Percentiles rank a stretch among this genome's conserved stretches.
Conservation (phyloP, 116 monocot species). For the Posidonia oceanica region DNA sequence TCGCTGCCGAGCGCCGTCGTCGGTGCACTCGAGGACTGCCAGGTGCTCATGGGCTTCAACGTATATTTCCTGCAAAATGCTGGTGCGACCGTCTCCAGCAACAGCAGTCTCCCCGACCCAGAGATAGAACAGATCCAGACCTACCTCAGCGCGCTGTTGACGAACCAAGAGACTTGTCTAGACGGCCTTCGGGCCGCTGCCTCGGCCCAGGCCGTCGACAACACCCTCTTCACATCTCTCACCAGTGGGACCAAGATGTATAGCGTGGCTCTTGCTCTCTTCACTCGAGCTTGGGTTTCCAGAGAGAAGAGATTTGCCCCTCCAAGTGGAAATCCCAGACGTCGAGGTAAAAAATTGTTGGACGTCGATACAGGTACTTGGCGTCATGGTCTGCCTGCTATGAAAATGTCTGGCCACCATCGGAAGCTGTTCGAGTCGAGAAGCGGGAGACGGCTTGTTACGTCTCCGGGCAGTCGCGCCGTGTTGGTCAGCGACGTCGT, state of each 20-base stretch:
- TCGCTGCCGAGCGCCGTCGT: not conserved
- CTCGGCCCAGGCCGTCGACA: conserved; percentile 20
- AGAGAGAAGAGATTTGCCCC: not conserved
- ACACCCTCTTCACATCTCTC: conserved; percentile 19
- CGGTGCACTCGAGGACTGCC: conserved; percentile 45
- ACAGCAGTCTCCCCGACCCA: conserved; percentile 15
- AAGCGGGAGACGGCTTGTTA: not conserved
- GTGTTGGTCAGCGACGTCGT: not conserved
- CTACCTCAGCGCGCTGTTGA: conserved; percentile 41
- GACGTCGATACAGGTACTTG: too few species aligned
- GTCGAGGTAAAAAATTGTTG: too few species aligned
- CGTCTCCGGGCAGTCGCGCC: too few species aligned
- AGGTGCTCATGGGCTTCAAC: conserved; percentile 27
- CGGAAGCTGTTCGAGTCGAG: conserved; percentile 3
- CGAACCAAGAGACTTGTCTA: conserved; percentile 49
- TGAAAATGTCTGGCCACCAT: too few species aligned
- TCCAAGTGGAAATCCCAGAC: not conserved
- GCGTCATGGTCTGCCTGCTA: too few species aligned
- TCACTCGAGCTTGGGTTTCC: conserved; percentile 27
- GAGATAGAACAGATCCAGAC: conserved; percentile 35
- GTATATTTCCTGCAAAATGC: conserved; percentile 29
- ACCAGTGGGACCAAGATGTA: conserved; percentile 43
- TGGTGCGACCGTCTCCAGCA: conserved; percentile 11
- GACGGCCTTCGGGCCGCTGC: conserved; percentile 36
- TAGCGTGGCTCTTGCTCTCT: conserved; percentile 39